Conservation (phyloP, 225 moss, liverwort and hornwort genomes). For the Marchantia paleacea region DNA sequence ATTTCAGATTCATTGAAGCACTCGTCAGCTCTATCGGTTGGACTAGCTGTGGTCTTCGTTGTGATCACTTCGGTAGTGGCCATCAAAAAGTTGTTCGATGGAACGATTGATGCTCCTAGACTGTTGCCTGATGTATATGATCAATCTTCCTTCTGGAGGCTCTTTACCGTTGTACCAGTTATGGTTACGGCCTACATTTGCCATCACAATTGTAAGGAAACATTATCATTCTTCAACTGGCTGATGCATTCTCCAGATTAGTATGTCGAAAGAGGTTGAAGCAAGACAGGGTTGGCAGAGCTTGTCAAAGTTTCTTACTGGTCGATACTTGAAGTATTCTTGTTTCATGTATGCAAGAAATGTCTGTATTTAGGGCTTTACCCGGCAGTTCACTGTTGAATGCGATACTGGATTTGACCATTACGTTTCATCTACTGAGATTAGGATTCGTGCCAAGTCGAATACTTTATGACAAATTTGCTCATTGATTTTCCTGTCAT, state of each 20-base stretch:
- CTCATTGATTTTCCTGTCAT: not conserved
- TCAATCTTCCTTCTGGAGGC: conserved; percentile 69
- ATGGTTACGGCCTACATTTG: conserved; percentile 91
- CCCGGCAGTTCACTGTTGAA: no score
- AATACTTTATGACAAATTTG: no score
- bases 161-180: conserved; percentile 86
- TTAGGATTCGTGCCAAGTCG: no score
- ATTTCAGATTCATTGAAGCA: conserved; percentile 80
- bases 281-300: not conserved
- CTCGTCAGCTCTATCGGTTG: conserved; percentile 83
- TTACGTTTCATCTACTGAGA: no score
- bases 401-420: no score
- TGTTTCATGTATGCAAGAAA: no score
- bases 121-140: conserved; percentile 66
- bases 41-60: conserved; percentile 80
- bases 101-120: conserved; percentile 60
- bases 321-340: no score
- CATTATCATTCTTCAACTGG: not conserved
- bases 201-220: conserved; percentile 68
- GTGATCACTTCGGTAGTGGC: conserved; percentile 59
- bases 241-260: not conserved
- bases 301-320: no score
- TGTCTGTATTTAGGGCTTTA: no score
- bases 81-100: conserved; percentile 59
- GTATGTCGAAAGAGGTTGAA: not conserved